Percentiles rank a stretch among this genome's conserved stretches.
Evolutionary conservation across 2,329 filamentous ascomycete genomes (phyloP).

Genomic region (Colletotrichum acutatum): DNA sequence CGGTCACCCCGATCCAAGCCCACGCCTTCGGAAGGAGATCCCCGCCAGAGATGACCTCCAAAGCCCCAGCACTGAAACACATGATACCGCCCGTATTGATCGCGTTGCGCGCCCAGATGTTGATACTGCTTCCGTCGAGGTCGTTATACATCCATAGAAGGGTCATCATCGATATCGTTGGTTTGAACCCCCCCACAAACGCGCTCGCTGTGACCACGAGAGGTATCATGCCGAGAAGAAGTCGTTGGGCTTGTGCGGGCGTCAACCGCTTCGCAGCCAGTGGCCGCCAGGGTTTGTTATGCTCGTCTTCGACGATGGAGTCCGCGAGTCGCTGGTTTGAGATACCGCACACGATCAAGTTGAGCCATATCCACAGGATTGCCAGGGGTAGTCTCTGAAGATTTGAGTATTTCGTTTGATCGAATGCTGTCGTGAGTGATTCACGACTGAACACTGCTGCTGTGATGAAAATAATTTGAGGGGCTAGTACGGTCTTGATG

Average conservation of each 20-base stretch:
- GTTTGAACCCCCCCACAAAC: constrained; percentile 34
- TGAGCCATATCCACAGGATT: constrained; percentile 42
- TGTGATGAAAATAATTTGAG: constrained; percentile 43
- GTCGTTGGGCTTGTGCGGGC: constrained; percentile 38
- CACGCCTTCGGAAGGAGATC: constrained; percentile 29
- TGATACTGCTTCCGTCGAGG: constrained; percentile 40
- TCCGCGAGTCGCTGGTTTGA: constrained; percentile 41
- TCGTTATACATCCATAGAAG: constrained; percentile 46
- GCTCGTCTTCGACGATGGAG: constrained; percentile 41
- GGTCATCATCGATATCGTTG: constrained; percentile 39
- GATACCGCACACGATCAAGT: constrained; percentile 42
- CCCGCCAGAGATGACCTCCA: constrained; percentile 33
- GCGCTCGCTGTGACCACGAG: constrained; percentile 33
- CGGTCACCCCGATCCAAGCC: constrained; percentile 40
- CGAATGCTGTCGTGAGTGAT: neutral
- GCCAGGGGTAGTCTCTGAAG: neutral
- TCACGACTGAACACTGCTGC: constrained; percentile 19
- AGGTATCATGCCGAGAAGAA: constrained; percentile 40
- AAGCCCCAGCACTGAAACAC: constrained; percentile 43
- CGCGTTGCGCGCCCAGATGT: constrained; percentile 38
- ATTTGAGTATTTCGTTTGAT: neutral
- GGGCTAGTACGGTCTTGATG: constrained; percentile 46
- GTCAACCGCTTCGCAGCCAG: constrained; percentile 41
- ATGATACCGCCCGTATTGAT: constrained; percentile 43
- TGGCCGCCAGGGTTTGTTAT: constrained; percentile 47